Conservation (phyloP, 2,329 filamentous ascomycete species). For the Apiospora arundinis region DNA sequence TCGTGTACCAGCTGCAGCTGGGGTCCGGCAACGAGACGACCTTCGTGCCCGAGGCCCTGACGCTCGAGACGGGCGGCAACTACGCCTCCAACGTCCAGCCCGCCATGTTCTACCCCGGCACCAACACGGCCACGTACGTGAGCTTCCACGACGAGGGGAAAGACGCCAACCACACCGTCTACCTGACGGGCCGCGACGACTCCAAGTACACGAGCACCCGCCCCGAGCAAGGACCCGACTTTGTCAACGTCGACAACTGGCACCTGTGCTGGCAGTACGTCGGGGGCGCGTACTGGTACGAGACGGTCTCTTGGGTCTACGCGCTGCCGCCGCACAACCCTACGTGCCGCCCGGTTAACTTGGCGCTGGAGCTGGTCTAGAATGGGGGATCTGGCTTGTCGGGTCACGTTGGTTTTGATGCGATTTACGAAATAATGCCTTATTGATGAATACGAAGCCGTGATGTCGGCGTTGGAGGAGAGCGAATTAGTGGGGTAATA, state of each 20-base stretch:
- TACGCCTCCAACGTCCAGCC: slow-evolving; percentile 33
- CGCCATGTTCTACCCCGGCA: slow-evolving; percentile 30
- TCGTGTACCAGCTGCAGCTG: slow-evolving; percentile 30
- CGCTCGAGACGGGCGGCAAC: slow-evolving; percentile 22
- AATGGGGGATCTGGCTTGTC: neutral
- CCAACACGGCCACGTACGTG: slow-evolving; percentile 24
- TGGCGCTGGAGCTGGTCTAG: slow-evolving; percentile 27
- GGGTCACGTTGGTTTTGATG: neutral
- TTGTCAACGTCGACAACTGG: slow-evolving; percentile 30
- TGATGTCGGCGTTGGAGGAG: neutral
- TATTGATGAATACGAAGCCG: neutral
- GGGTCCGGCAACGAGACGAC: slow-evolving; percentile 24
- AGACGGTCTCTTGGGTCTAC: slow-evolving; percentile 35
- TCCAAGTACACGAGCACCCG: slow-evolving; percentile 29
- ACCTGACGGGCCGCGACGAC: slow-evolving; percentile 33
- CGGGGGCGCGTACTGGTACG: slow-evolving; percentile 33
- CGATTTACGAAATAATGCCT: neutral
- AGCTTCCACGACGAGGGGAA: slow-evolving; percentile 30
- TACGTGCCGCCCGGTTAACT: slow-evolving; percentile 33
- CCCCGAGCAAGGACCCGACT: slow-evolving; percentile 20
- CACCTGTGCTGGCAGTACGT: slow-evolving; percentile 36
- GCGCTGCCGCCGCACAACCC: slow-evolving; percentile 34
- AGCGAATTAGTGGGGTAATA: neutral
- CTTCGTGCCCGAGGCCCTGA: slow-evolving; percentile 26
- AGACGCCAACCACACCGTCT: slow-evolving; percentile 25